A percentile compares a stretch with the other conserved stretches of the same genome.
These are phyloP conservation scores for Zymoseptoria passerinii DNA, from an alignment of 2,329 filamentous ascomycete genomes.

Conservation along the genomic window DNA sequence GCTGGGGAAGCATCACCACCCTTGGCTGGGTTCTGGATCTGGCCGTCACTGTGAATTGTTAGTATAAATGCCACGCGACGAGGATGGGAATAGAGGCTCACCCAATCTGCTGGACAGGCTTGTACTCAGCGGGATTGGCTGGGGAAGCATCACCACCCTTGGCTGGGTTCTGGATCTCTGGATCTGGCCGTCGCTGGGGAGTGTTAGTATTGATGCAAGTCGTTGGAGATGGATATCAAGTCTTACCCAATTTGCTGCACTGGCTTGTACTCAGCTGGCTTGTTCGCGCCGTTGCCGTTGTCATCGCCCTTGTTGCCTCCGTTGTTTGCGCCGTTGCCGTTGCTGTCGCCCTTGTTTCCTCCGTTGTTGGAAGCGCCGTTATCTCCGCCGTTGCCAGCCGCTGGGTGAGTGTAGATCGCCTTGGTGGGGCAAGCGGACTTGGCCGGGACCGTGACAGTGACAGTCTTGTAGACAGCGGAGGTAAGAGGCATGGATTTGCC, in stretches of 20 bases:
- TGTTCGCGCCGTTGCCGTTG: background rate
- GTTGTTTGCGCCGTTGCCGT: background rate
- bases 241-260: background rate
- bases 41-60: background rate
- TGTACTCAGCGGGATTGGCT: no score
- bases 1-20: no score
- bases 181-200: background rate
- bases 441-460: background rate
- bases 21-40: background rate
- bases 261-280: background rate
- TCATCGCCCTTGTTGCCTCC: background rate
- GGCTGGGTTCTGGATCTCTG: background rate
- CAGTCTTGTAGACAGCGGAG: background rate
- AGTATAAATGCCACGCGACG: no score
- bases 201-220: background rate
- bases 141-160: no score
- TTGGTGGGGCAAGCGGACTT: background rate
- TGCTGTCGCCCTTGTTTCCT: background rate
- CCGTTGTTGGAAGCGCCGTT: background rate
- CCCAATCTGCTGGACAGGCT: no score
- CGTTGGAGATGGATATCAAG: background rate
- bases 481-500: no score
- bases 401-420: no score
- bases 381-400: background rate
- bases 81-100: no score